Conservation (phyloP, 805 yeast species). For the Gaillardinia entomophila region DNA sequence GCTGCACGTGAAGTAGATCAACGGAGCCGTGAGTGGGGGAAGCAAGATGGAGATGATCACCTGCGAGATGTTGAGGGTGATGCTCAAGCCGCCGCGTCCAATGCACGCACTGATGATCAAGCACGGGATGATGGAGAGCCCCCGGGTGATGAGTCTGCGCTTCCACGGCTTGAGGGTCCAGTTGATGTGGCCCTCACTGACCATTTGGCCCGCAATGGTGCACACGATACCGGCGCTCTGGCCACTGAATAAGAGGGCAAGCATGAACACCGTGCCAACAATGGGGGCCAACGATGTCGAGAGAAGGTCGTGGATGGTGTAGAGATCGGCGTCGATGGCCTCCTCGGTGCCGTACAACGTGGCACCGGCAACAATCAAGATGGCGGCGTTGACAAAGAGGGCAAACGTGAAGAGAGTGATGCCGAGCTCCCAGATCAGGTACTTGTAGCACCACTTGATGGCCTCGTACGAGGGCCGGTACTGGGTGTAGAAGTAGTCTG, state of each 20-base stretch:
- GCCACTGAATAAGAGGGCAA: slow-evolving; percentile 80
- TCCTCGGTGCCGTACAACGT: slow-evolving; percentile 66
- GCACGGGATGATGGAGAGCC: slow-evolving; percentile 78
- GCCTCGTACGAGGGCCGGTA: slow-evolving; percentile 74
- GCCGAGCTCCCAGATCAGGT: slow-evolving; percentile 66
- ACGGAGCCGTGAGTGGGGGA: slow-evolving; percentile 82
- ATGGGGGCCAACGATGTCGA: slow-evolving; percentile 57
- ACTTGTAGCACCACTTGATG: slow-evolving; percentile 63
- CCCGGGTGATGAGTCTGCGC: slow-evolving; percentile 71
- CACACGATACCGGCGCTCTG: slow-evolving; percentile 91
- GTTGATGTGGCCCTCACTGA: slow-evolving; percentile 81
- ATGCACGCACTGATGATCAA: slow-evolving; percentile 62
- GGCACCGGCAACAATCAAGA: slow-evolving; percentile 76
- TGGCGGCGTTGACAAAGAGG: slow-evolving; percentile 79
- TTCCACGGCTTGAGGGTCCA: slow-evolving; percentile 82
- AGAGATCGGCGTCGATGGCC: slow-evolving; percentile 70
- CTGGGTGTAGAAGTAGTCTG: slow-evolving; percentile 25
- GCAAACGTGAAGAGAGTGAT: slow-evolving; percentile 75
- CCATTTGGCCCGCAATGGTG: slow-evolving; percentile 90
- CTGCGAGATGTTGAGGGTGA: slow-evolving; percentile 79
- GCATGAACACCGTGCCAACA: slow-evolving; percentile 80
- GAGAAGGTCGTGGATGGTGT: slow-evolving; percentile 66
- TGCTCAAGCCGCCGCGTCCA: slow-evolving; percentile 67
- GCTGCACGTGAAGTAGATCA: slow-evolving; percentile 73
- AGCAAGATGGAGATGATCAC: slow-evolving; percentile 75